phyloP scores from a whole-genome alignment of 805 yeast species.

The Ogataea pignaliae region DNA sequence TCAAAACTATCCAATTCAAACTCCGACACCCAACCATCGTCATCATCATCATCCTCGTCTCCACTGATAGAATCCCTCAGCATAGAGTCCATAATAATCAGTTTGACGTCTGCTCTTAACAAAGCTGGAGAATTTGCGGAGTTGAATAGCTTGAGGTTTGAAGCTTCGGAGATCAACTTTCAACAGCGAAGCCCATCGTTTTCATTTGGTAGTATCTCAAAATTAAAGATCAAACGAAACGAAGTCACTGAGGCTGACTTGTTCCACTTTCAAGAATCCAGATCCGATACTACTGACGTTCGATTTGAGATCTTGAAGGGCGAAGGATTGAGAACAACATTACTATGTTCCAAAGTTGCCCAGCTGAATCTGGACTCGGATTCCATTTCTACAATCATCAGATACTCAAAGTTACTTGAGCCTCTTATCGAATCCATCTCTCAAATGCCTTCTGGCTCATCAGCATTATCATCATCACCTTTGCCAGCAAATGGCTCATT shows the following conservation, averaged over 20 bases:
- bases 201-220: conserved; percentile 45
- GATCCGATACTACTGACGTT: conserved; percentile 40
- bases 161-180: conserved; percentile 31
- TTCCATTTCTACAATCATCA: conserved; percentile 1
- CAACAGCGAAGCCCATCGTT: conserved; percentile 40
- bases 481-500: background rate
- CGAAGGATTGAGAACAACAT: conserved; percentile 29
- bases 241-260: conserved; percentile 11
- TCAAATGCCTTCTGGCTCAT: too few relatives aligned
- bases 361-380: conserved; percentile 15
- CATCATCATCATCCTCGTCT: conserved; percentile 5
- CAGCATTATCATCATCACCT: background rate
- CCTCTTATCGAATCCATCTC: conserved; percentile 13
- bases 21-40: conserved; percentile 26
- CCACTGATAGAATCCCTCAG: conserved; percentile 36
- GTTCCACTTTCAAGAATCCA: conserved; percentile 25
- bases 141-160: conserved; percentile 27
- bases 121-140: conserved; percentile 38
- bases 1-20: background rate
- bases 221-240: conserved; percentile 24
- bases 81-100: conserved; percentile 34
- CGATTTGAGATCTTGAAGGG: conserved; percentile 44
- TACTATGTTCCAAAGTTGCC: conserved; percentile 42
- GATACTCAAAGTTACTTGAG: conserved; percentile 7
- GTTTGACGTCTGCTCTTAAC: conserved; percentile 44